Base-by-base conservation (phyloP, 257 asterid species). In the Nicotiana attenuata region DNA sequence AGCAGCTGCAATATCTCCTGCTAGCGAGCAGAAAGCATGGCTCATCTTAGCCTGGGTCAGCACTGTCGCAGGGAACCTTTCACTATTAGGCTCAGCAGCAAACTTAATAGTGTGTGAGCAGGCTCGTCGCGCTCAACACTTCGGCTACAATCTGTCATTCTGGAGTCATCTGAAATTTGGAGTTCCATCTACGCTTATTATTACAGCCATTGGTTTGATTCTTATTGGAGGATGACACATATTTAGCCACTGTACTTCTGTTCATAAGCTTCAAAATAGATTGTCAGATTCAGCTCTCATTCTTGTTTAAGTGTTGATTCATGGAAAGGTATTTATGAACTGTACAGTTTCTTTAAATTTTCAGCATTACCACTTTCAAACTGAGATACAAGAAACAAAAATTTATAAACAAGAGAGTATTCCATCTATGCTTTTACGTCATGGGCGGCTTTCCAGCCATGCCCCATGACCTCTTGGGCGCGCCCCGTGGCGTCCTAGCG, bases 81-180 rank as follows among this genome's bases (percentile, higher is more conserved):
- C 99, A 47, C 92, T 94, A 31, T 38, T 94, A 82, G 99, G 99
- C 45, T 96, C 98, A n/a, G 97, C 99, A 0, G 99, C 98, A 28
- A 96, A 94, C 85, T 85, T 96, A 87, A 94, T 96, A 11, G 99
- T 96, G 80, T 96, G 98, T 66, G 99, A 96, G 86, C 98, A 96
- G 90, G 99, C 98, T 80, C 95, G 97, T 67, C 90, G 93, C 15
- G 89, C 94, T 76, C 92, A 85, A 65, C 86, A 87, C 81, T 84
- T 68, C 0, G 96, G 98, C 64, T 94, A 89, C 91, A 90, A 91
- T 85, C 83, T 96, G 19, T 83, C 98, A 2, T 96, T 96, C 79
- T 92, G 92, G 98, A 92, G 79, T 29, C 99, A 92, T 86, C 94
- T 96, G 80, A 92, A 92, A 84, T 96, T 92, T 75, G 97, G 99